Base-by-base conservation (phyloP, 2,329 filamentous ascomycete genomes). In the Pseudogymnoascus sp. region DNA sequence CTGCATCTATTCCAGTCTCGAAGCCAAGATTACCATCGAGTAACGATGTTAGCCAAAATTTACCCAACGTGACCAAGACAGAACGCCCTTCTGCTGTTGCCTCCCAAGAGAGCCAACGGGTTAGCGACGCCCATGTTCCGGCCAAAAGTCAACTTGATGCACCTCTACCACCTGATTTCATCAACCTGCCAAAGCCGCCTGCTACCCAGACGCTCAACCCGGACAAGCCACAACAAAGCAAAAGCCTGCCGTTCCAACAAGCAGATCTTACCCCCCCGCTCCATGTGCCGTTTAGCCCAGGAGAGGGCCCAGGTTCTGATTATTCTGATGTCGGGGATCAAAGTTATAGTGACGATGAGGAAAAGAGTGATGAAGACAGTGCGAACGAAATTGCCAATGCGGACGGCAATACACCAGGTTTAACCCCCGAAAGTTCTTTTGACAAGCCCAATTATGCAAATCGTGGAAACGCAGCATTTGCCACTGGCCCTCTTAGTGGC, bases 281-380 rank as follows among this genome's bases (percentile, higher is more conserved):
- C 4, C 69, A 71, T 63, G 67, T 73, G 28, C 71, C 71, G 21
- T 68, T 66, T 59, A 70, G 71, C 21, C 72, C 71, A 11, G 71
- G 70, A 18, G 71, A 73, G 58, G 38, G 62, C 35, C 31, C 41
- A 21, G 23, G 43, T 12, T 37, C 40, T 43, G 63, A 49, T 35
- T 66, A 69, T 33, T 70, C 68, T 55, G 49, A 55, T 55, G 28
- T 55, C 16, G 76, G 74, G 4, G 78, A 76, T 11, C 78, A 78
- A 0, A 74, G 75, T 1, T 76, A 78, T n/a, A 77, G 77, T 7
- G 76, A 79, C 4, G 73, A 75, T 5, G 76, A 78, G 18, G 80
- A 79, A 2, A 80, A 82, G 12, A 88, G 85, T 65, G 86, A 84
- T 23, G 79, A 88, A 59, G 85, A 88, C 71, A 81, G 88, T 52